These are phyloP conservation scores for Cladosporium halotolerans DNA, from an alignment of 2,329 filamentous ascomycete genomes.

Conservation along the genomic window DNA sequence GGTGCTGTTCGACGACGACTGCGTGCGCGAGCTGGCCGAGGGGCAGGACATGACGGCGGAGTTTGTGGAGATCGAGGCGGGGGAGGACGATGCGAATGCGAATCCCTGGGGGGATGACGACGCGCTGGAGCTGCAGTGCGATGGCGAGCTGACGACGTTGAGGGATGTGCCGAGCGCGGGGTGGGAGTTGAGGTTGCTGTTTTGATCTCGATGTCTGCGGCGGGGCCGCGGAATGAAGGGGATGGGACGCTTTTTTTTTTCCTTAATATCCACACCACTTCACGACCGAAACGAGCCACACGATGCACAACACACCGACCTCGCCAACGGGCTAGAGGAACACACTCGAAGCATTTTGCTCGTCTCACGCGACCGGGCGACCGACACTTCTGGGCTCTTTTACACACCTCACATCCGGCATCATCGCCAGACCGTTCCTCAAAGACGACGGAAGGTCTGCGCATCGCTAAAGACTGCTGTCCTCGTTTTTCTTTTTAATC, in stretches of 20 bases:
- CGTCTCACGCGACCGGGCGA: too few relatives aligned
- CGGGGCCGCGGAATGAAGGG: conserved; percentile 4
- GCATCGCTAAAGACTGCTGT: too few relatives aligned
- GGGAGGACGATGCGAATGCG: neutral
- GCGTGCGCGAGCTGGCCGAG: conserved; percentile 75
- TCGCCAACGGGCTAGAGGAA: neutral
- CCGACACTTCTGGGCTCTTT: too few relatives aligned
- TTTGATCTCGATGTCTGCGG: conserved; percentile 26
- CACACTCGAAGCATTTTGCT: too few relatives aligned
- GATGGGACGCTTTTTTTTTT: too few relatives aligned
- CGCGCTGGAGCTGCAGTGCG: conserved; percentile 34
- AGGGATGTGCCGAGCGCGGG: conserved; percentile 40
- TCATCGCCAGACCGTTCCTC: too few relatives aligned
- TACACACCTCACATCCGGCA: too few relatives aligned
- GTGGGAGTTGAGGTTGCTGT: conserved; percentile 46
- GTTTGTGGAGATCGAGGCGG: conserved; percentile 56
- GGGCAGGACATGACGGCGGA: conserved; percentile 81
- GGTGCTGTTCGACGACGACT: conserved; percentile 85
- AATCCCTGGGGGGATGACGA: conserved; percentile 48
- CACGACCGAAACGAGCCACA: conserved; percentile 9
- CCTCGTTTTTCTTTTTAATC: too few relatives aligned
- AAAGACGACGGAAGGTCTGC: too few relatives aligned
- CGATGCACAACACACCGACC: neutral
- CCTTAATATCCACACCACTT: neutral
- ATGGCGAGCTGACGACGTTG: conserved; percentile 40